Evolutionary conservation across 2,329 filamentous ascomycete genomes (phyloP), one percentile per base, ranked within the genome.

Genomic region (Emmonsiellopsis sp.): DNA sequence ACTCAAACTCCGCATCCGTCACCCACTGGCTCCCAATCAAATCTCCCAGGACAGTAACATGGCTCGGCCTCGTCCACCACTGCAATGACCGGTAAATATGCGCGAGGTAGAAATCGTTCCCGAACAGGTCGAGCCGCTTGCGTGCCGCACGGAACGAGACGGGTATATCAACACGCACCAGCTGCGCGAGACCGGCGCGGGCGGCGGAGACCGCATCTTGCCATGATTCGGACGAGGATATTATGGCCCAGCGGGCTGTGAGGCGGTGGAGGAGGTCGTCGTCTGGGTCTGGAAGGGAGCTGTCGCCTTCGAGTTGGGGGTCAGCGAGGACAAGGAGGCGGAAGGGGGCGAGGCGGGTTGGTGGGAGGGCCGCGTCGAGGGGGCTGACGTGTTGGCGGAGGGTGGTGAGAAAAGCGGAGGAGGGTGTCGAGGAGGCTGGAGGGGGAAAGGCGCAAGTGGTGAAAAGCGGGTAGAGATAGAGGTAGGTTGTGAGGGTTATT

Each of bases 1-100:
- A 75, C 56, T 82, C 78, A 65, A 98, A 98, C 70, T 98, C 93
- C 33, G 78, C 80, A 65, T 95, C 84, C 49, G 80, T 80, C 56
- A 98, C 87, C 93, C 93, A 98, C 69, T 98, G 93, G 63, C 90
- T 95, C 8, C 93, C 93, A 8, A 98, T 74, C 55, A 98, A 74
- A 67, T 98, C 93, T 2, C 93, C 93, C 3, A 98, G 76, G 0
- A 97, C 90, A 0, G 87, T 84, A 17, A 93, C 82, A 67, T 98
- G 93, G 0, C 88, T 94, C 7, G 93, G 93, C 13, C 76, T 73
- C 0, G 86, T 81, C 85, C 87, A 94, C 88, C 90, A 95, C 60
- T 81, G 79, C 49, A 95, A 71, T 0, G 84, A 87, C 13, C 88
- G 81, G 70, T 94, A 96, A 55, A 96, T 90, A 68, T 98, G 93